Evolutionary conservation across 2,329 filamentous ascomycete genomes (phyloP), one percentile per base, ranked within the genome.

Genomic region (Coniochaeta prunicola): DNA sequence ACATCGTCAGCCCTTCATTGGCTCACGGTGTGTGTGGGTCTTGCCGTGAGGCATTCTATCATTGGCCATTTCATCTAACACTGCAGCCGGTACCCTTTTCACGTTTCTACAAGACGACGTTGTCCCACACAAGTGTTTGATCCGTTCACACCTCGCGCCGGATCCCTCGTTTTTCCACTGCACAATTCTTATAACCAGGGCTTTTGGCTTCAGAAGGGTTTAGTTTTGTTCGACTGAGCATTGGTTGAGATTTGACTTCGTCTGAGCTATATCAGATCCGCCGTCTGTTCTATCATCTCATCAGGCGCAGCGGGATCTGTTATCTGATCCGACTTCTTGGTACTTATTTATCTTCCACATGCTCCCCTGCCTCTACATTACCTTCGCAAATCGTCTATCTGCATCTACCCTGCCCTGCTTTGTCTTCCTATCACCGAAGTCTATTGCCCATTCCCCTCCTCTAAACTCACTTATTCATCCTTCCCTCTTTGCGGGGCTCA

Each of bases 61-160:
- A 82, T 82, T 83, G 80, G 80, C 65, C 73, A 72, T 69, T 76
- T 77, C 75, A 81, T 82, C 73, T 74, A 73, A 76, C 74, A 76
- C n/a, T 74, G 72, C 74, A 73, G 72, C 68, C 65, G 6, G 63
- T 64, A 66, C 64, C 69, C 77, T 77, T 72, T 74, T 78, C 77
- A 76, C 75, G 71, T 77, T 77, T 77, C 73, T 76, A 71, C 75
- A 76, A 80, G 80, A 60, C n/a, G n/a, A n/a, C 76, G 72, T 66
- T 74, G 76, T 77, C 70, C 73, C 72, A 73, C 72, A 67, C 64
- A 63, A 60, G 62, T 64, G 55, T 64, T 68, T 69, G 69, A 68
- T 72, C 67, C 64, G 67, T 65, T 63, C 71, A 71, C 71, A 65
- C 70, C 69, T 64, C 48, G 56, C 30, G 28, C 28, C 26, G 26